Evolutionary conservation across 2,329 filamentous ascomycete genomes (phyloP), one percentile per base, ranked within the genome.

Genomic region (Pestalotiopsis sp.): DNA sequence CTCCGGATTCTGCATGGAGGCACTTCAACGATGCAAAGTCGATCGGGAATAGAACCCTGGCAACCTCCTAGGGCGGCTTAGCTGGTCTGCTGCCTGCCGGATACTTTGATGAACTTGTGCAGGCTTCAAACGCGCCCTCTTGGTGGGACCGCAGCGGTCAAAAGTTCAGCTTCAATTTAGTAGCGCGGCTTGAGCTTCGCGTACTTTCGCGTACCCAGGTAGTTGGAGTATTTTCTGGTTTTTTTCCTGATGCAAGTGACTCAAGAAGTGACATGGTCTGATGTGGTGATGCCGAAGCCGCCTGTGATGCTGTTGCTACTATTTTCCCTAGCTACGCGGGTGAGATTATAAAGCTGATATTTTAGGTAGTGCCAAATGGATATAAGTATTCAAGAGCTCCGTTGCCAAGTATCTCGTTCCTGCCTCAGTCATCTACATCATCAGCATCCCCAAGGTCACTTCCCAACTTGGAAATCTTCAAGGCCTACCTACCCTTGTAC

Each of bases 261-360:
- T 36, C 36, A 64, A 23, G 6, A 36, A 64, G 14, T 64, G 61
- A 64, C 38, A 41, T 39, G 39, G 39, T 45, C 7, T 25, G 11
- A 25, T 63, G 61, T 14, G 17, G n/a, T 64, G 38, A 62, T 45
- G 61, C 61, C 61, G 61, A 64, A 64, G 61, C 61, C 61, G 61
- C 38, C 6, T 4, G 12, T 39, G 36, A n/a, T 52, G 9, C 17
- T 52, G 17, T 52, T 52, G 45, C 11, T 52, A 20, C 45, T 52
- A 52, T 52, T 52, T 20, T 52, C 20, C 31, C 45, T 52, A 52
- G 45, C 17, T 52, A n/a, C 45, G 45, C 45, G 45, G 45, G 45
- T 52, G 14, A 52, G 45, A 52, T 52, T 52, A 52, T 59, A 27
- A 59, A 59, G 23, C 57, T 36, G 57, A 59, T 23, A 25, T n/a